Conservation (phyloP, 2,329 filamentous ascomycete genomes). For the Neocatenulostroma microsporum region DNA sequence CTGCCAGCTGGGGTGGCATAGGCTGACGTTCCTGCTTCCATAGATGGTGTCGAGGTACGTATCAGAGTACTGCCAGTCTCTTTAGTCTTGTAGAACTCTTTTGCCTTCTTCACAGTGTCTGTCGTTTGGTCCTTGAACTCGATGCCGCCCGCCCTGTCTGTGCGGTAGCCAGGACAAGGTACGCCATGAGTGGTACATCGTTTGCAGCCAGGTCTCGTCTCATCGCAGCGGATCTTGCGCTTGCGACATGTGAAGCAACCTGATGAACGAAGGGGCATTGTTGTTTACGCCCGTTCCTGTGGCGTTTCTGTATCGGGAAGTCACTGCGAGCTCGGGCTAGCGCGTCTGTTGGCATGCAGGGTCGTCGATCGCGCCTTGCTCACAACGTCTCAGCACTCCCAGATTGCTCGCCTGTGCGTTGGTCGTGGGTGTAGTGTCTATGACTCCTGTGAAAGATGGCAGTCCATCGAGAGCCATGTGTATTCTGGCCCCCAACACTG, state of each 20-base stretch:
- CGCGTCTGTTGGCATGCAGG: no score
- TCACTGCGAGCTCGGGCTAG: neutral
- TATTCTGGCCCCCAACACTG: no score
- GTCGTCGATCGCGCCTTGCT: no score
- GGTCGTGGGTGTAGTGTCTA: no score
- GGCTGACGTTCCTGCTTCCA: neutral
- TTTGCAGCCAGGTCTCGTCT: slow-evolving; percentile 22
- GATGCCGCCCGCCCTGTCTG: slow-evolving; percentile 17
- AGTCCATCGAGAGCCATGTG: no score
- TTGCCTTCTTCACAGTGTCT: slow-evolving; percentile 13
- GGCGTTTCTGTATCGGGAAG: neutral
- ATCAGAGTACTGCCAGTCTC: neutral
- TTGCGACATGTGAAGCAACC: slow-evolving; percentile 27
- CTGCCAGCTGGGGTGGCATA: no score
- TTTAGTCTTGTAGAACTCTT: slow-evolving; percentile 6
- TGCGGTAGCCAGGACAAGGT: slow-evolving; percentile 25
- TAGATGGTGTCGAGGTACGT: neutral
- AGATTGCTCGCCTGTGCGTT: no score
- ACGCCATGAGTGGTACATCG: slow-evolving; percentile 26
- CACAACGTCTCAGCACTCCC: no score
- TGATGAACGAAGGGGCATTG: slow-evolving; percentile 25
- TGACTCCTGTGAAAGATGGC: no score
- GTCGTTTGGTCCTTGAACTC: slow-evolving; percentile 24
- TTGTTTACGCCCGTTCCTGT: neutral
- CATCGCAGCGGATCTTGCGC: slow-evolving; percentile 28